Conservation (phyloP, 129 eudicot genomes). For the Flaveria bidentis region DNA sequence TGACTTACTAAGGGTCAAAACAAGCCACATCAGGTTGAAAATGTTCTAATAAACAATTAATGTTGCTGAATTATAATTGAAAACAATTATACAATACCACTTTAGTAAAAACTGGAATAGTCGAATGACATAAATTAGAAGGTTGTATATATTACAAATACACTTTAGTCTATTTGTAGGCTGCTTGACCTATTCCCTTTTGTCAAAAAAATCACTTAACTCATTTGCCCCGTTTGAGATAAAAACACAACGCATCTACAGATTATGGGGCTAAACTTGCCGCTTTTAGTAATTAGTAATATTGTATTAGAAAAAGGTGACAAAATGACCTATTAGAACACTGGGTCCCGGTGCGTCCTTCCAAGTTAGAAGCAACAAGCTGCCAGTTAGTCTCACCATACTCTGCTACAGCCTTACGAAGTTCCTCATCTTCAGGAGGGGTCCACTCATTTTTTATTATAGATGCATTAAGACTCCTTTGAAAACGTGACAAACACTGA, state of each 20-base stretch:
- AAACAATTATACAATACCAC: background rate
- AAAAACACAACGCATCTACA: background rate
- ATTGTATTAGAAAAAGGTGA: background rate
- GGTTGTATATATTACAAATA: background rate
- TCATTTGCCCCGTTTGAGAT: background rate
- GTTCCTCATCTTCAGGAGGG: slow-evolving; percentile 62
- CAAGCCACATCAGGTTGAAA: background rate
- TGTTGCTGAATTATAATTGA: background rate
- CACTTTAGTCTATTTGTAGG: background rate
- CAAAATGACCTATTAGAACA: slow-evolving; percentile 88
- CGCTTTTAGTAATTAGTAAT: background rate
- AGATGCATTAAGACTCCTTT: slow-evolving; percentile 90
- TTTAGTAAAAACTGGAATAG: background rate
- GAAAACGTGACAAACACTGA: slow-evolving; percentile 83
- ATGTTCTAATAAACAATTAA: background rate
- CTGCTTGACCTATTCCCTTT: background rate
- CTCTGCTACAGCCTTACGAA: slow-evolving; percentile 71
- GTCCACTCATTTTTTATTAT: slow-evolving; percentile 86
- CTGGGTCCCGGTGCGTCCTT: slow-evolving; percentile 89
- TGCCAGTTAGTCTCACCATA: slow-evolving; percentile 89
- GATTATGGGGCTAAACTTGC: background rate
- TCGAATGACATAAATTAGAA: background rate
- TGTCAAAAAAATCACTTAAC: background rate
- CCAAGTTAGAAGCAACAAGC: slow-evolving; percentile 67
- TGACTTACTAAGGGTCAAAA: background rate